Base-by-base conservation (phyloP, 2,329 filamentous ascomycete species). In the Aspergillus sp. region DNA sequence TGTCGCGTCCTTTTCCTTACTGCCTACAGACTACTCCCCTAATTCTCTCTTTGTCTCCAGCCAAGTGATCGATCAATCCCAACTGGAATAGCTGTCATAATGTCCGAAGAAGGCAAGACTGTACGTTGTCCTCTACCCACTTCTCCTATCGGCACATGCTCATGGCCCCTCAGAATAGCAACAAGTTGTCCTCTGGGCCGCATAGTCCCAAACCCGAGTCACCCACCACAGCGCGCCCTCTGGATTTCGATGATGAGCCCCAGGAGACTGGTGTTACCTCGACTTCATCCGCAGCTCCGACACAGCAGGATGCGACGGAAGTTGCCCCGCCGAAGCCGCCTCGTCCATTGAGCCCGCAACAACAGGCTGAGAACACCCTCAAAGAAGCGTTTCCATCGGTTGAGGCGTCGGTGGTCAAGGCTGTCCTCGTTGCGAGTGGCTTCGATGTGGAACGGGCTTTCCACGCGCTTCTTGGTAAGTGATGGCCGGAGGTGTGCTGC, bases 381-480 rank as follows among this genome's bases (percentile, higher is more conserved):
- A 93, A 90, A 70, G 94, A 99, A 72, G 94, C 94, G 0, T 99
- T 99, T 65, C 94, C 94, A 0, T 82, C 78, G 50, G 89, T 96
- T 55, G 94, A 99, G 49, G 69, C 76, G 7, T 72, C 84, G 42
- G 88, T 99, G 44, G 83, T 99, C 71, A 95, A 87, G 72, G 94
- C 94, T 26, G 88, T 99, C 0, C 76, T 99, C 58, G 81, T 83
- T 20, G 94, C 94, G 13, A 97, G 94, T 70, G 82, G 86, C 53
- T 93, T 92, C 54, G 85, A 87, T 65, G 86, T 97, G 45, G 94
- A 99, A 72, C 89, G 90, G 30, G 93, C 94, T 13, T 99, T 99
- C 76, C 94, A 96, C 74, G 94, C 94, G 33, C 81, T 99, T 41
- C 80, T 99, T 42, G 89, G 89, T 90, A 79, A 56, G 80, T 65